Evolutionary conservation across 148 eudicot genomes (phyloP).

Genomic region (Suaeda aralocaspica): DNA sequence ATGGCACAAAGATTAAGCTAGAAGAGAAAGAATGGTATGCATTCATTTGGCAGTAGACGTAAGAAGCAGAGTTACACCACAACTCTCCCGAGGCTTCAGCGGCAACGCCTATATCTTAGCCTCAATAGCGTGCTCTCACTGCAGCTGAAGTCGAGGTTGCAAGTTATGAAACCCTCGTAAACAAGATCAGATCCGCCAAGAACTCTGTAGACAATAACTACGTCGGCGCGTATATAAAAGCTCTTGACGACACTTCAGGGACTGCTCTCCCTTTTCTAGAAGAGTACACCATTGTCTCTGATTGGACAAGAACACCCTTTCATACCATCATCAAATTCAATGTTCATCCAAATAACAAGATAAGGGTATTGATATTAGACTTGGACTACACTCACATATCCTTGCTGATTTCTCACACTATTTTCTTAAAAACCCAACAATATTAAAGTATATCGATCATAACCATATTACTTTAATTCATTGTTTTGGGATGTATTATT

Average conservation of each 20-base stretch:
- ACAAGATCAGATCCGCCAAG: constrained; percentile 30
- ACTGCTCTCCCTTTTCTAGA: constrained; percentile 26
- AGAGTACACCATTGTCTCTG: constrained; percentile 35
- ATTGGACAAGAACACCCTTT: constrained; percentile 34
- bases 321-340: constrained; percentile 25
- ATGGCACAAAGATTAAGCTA: constrained; percentile 29
- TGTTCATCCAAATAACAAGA: constrained; percentile 19
- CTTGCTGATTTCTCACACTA: constrained; percentile 23
- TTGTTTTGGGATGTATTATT: too few relatives aligned
- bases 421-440: constrained; percentile 26
- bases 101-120: constrained; percentile 35
- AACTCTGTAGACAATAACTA: constrained; percentile 24
- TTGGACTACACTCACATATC: constrained; percentile 26
- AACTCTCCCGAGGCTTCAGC: constrained; percentile 27
- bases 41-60: constrained; percentile 35
- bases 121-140: constrained; percentile 26
- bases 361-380: constrained; percentile 32
- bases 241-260: constrained; percentile 34
- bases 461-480: background rate
- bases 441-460: too few relatives aligned
- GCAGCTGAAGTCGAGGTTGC: constrained; percentile 26
- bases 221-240: constrained; percentile 26
- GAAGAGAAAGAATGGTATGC: constrained; percentile 33
- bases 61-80: constrained; percentile 26
- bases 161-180: constrained; percentile 17